Evolutionary conservation across 495 filamentous ascomycete genomes (phyloP).

Genomic region (Terfezia boudieri): DNA sequence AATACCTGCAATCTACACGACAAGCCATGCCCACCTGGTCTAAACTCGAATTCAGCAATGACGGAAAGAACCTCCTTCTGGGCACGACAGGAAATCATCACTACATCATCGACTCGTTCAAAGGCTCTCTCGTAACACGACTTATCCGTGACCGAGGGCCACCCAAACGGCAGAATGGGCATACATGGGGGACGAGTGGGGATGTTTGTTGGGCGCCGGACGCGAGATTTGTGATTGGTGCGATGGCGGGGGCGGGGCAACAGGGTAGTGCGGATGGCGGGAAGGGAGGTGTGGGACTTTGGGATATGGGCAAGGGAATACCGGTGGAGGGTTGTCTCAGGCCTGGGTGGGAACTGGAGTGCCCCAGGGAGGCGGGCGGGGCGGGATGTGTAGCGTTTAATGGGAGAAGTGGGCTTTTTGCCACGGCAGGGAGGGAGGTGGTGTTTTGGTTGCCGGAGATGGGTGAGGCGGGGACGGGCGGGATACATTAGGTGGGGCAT

Average conservation of each 20-base stretch:
- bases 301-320: constrained; percentile 43
- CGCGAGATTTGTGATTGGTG: constrained; percentile 65
- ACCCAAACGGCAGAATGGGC: constrained; percentile 13
- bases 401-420: constrained; percentile 72
- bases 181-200: constrained; percentile 27
- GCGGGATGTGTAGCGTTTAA: constrained; percentile 53
- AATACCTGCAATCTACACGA: constrained; percentile 21
- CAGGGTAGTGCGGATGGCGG: constrained; percentile 21
- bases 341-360: constrained; percentile 38
- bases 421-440: constrained; percentile 66
- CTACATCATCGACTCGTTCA: constrained; percentile 75
- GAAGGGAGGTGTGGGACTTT: constrained; percentile 49
- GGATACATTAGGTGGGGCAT: too few relatives aligned
- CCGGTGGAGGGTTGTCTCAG: constrained; percentile 36
- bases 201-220: constrained; percentile 79
- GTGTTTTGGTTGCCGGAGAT: constrained; percentile 17
- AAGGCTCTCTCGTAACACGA: constrained; percentile 48
- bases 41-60: constrained; percentile 78
- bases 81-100: constrained; percentile 63
- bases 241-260: constrained; percentile 11
- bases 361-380: constrained; percentile 34
- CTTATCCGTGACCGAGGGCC: constrained; percentile 23
- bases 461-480: too few relatives aligned
- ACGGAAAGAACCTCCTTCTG: constrained; percentile 67
- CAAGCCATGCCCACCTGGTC: constrained; percentile 39